These are phyloP conservation scores for Rhipidocladum racemiflorum DNA, from an alignment of 176 grass and related monocot genomes.

Conservation along the genomic window DNA sequence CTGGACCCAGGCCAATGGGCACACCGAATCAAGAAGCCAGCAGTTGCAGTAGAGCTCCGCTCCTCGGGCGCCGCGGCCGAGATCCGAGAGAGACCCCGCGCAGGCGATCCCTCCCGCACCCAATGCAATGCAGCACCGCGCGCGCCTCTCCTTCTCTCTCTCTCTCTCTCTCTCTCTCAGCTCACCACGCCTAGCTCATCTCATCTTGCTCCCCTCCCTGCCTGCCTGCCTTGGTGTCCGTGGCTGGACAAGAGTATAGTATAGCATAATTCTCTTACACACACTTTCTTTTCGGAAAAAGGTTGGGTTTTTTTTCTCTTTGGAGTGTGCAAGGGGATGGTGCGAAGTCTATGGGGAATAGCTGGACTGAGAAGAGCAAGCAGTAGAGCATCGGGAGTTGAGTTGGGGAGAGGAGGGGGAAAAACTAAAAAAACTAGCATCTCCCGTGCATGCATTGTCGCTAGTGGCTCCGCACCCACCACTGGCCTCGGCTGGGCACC, in stretches of 20 bases:
- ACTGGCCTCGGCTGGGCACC: neutral
- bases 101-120: slow-evolving; percentile 14
- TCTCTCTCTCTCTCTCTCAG: neutral
- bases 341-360: slow-evolving; percentile 53
- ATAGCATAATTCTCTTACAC: slow-evolving; percentile 22
- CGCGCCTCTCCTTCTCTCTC: neutral
- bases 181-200: slow-evolving; percentile 29
- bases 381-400: slow-evolving; percentile 36
- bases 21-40: neutral
- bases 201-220: slow-evolving; percentile 13
- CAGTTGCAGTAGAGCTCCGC: neutral
- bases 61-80: neutral
- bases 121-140: slow-evolving; percentile 39
- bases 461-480: slow-evolving; percentile 33
- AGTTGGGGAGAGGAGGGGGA: neutral
- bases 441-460: slow-evolving; percentile 44
- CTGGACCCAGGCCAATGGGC: slow-evolving; percentile 15
- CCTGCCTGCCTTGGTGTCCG: slow-evolving; percentile 43
- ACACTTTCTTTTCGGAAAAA: neutral
- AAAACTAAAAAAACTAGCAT: slow-evolving; percentile 7
- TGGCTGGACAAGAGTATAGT: slow-evolving; percentile 47
- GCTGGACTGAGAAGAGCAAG: slow-evolving; percentile 32
- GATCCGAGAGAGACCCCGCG: slow-evolving; percentile 33
- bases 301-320: neutral
- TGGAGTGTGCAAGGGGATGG: slow-evolving; percentile 43